Conservation (phyloP, 495 filamentous ascomycete genomes). For the Penicillium taxi region DNA sequence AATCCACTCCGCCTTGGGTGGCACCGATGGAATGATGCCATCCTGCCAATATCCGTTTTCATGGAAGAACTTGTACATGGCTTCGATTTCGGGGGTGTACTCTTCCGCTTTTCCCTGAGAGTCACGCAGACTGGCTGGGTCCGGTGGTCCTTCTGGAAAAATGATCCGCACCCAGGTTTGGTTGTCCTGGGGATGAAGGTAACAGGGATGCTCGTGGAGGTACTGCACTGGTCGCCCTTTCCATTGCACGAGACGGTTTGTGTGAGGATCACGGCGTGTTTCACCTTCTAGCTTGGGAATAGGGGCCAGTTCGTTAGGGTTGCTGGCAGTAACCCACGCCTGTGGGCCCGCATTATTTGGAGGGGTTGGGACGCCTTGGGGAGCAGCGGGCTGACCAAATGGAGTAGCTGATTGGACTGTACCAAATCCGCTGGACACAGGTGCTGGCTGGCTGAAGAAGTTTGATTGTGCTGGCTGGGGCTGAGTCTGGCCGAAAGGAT, state of each 20-base stretch:
- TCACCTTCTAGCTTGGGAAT: slow-evolving; percentile 32
- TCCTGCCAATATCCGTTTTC: slow-evolving; percentile 56
- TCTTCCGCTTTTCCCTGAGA: slow-evolving; percentile 31
- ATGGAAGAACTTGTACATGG: slow-evolving; percentile 51
- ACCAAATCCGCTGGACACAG: slow-evolving; percentile 8
- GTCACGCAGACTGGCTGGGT: slow-evolving; percentile 36
- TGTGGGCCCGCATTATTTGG: slow-evolving; percentile 19
- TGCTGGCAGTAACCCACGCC: slow-evolving; percentile 24
- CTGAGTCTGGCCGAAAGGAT: slow-evolving; percentile 11
- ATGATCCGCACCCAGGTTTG: slow-evolving; percentile 50
- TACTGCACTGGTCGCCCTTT: slow-evolving; percentile 50
- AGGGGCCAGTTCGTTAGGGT: slow-evolving; percentile 27
- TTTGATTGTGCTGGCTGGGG: slow-evolving; percentile 6
- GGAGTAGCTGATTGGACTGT: slow-evolving; percentile 17
- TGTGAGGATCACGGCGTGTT: slow-evolving; percentile 29
- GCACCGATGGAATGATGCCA: slow-evolving; percentile 57
- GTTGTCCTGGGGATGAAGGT: slow-evolving; percentile 41
- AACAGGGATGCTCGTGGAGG: slow-evolving; percentile 40
- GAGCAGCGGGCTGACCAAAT: slow-evolving; percentile 25
- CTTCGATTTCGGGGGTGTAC: slow-evolving; percentile 43
- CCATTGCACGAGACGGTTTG: slow-evolving; percentile 38
- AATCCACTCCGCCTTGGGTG: slow-evolving; percentile 67
- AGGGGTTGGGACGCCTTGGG: slow-evolving; percentile 12
- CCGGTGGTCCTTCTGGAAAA: slow-evolving; percentile 63
- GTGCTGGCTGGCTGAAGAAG: slow-evolving; percentile 35